Conservation (phyloP, 345 rosid species). For the Angophora floribunda region DNA sequence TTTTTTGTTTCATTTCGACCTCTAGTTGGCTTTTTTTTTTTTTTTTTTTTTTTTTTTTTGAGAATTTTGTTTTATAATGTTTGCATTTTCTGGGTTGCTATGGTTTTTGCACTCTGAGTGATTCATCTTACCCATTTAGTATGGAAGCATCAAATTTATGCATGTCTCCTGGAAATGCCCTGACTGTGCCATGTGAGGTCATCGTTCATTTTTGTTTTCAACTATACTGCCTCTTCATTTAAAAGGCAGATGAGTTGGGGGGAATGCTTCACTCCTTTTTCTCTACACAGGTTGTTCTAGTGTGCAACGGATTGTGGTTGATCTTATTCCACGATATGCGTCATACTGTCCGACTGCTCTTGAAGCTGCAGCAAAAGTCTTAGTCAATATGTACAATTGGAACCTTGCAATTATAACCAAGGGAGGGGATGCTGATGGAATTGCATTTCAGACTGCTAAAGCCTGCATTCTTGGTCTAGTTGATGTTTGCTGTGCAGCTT, state of each 20-base stretch:
- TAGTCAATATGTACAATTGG: slow-evolving; percentile 51
- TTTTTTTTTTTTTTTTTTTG: background rate
- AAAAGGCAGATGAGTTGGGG: background rate
- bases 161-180: background rate
- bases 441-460: slow-evolving; percentile 73
- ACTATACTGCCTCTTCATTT: background rate
- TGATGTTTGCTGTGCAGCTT: slow-evolving; percentile 68
- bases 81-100: background rate
- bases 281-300: slow-evolving; percentile 74
- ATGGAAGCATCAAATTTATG: background rate
- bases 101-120: background rate
- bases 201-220: background rate
- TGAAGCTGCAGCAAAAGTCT: slow-evolving; percentile 61
- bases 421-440: slow-evolving; percentile 66
- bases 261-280: background rate
- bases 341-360: slow-evolving; percentile 72
- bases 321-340: slow-evolving; percentile 83
- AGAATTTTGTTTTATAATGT: background rate
- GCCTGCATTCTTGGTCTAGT: slow-evolving; percentile 77
- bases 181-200: background rate
- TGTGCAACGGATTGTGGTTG: slow-evolving; percentile 79
- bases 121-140: background rate
- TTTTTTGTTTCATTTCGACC: background rate
- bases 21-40: background rate
- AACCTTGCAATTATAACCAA: slow-evolving; percentile 35